phyloP scores from a whole-genome alignment of 495 filamentous ascomycete species.

The Talaromyces borbonicus region DNA sequence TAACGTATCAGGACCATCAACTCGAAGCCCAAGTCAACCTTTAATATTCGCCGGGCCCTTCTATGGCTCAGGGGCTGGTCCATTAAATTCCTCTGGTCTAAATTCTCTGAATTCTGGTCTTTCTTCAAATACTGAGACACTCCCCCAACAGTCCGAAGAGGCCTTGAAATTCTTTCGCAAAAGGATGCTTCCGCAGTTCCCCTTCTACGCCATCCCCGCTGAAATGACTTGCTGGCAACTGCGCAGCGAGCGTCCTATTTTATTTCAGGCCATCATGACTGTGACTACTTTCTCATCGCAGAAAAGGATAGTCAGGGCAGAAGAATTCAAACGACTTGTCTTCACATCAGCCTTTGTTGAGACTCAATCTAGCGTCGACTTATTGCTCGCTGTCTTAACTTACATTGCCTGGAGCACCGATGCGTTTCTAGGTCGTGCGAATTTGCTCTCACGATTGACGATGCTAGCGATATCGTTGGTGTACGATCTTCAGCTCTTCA shows the following conservation, averaged over 20 bases:
- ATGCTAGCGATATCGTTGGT: conserved; percentile 23
- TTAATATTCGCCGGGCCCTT: too few relatives aligned
- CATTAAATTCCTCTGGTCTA: too few relatives aligned
- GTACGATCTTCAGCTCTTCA: conserved; percentile 18
- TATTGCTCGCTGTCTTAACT: conserved; percentile 19
- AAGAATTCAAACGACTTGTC: conserved; percentile 16
- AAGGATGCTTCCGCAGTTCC: conserved; percentile 29
- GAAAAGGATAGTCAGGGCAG: conserved; percentile 11
- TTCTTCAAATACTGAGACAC: conserved; percentile 8
- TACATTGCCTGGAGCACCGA: conserved; percentile 25
- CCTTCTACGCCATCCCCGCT: conserved; percentile 27
- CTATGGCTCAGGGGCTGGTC: not conserved
- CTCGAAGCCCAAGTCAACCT: too few relatives aligned
- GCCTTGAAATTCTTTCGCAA: conserved; percentile 28
- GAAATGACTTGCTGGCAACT: conserved; percentile 16
- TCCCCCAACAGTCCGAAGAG: conserved; percentile 24
- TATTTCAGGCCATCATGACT: conserved; percentile 17
- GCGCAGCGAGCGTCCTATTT: conserved; percentile 15
- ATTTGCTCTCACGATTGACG: conserved; percentile 18
- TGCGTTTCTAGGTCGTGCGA: conserved; percentile 21
- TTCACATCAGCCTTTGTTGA: conserved; percentile 17
- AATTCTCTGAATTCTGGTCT: not conserved
- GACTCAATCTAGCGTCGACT: conserved; percentile 18
- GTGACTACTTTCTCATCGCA: conserved; percentile 20
- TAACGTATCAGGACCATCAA: too few relatives aligned